Evolutionary conservation across 2,329 filamentous ascomycete species (phyloP), one percentile per base, ranked within the genome.

Genomic region (Penicillium sp.): DNA sequence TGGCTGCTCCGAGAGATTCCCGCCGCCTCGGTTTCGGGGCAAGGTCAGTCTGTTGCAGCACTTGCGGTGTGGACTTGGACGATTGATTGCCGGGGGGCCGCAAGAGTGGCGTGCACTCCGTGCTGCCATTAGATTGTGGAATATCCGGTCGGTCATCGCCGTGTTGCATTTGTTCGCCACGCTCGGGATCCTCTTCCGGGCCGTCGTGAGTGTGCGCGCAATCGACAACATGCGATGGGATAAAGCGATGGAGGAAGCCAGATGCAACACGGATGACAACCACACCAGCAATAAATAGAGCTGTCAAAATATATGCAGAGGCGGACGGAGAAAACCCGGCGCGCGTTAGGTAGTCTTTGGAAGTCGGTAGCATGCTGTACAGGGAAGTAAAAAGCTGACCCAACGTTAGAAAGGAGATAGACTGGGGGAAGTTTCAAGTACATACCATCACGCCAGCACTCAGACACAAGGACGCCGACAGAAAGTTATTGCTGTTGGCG

Each of bases 381-480:
- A 98, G 79, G 1, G 94, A 88, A 38, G 93, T 96, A 76, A 96
- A 97, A 42, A 96, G 84, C 92, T 96, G 41, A 20, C 8, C 49
- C 14, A 8, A 37, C 34, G 49, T 63, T 39, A 63, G 15, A 45
- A 47, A 34, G 39, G 15, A 6, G 14, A 22, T 3, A 3, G 10
- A 42, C 34, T 38, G 20, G 47, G 11, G 31, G 31, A 31, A 17
- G 34, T 8, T 12, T 2, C 10, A 6, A 22, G 12, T 2, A 48
- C 86, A 65, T 76, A 96, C 93, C 92, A 99, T 96, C 48, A 98
- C 93, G 45, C 95, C 94, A 67, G 96, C 96, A 74, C 92, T 97
- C 64, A 99, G 79, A 76, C 93, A 96, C 61, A 98, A 79, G 0
- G 94, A 97, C 22, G 88, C 87, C 0, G 93, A 93, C 4, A 97